These are phyloP conservation scores for Aspergillus awamori DNA, from an alignment of 2,329 filamentous ascomycete genomes.

Conservation along the genomic window DNA sequence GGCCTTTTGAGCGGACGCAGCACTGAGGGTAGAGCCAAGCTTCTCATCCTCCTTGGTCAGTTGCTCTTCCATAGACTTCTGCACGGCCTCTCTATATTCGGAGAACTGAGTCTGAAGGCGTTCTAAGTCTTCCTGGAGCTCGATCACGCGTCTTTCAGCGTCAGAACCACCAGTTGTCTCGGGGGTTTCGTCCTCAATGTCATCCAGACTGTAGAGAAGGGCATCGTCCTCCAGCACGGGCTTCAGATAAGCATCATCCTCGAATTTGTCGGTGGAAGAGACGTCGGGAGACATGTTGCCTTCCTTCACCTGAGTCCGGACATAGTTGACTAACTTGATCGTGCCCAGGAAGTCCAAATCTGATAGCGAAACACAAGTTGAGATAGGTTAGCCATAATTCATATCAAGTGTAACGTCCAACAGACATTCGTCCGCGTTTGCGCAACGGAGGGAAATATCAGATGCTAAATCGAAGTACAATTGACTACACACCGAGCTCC, in stretches of 20 bases:
- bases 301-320: slow-evolving; percentile 52
- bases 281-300: slow-evolving; percentile 56
- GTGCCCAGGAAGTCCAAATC: slow-evolving; percentile 72
- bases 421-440: slow-evolving; percentile 10
- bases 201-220: slow-evolving; percentile 83
- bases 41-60: slow-evolving; percentile 61
- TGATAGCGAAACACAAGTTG: slow-evolving; percentile 38
- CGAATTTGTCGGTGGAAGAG: slow-evolving; percentile 64
- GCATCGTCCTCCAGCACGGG: slow-evolving; percentile 89
- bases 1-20: slow-evolving; percentile 32
- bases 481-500: slow-evolving; percentile 47
- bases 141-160: slow-evolving; percentile 55
- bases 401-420: slow-evolving; percentile 9
- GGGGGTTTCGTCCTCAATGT: slow-evolving; percentile 57
- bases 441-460: slow-evolving; percentile 15
- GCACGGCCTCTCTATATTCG: slow-evolving; percentile 66
- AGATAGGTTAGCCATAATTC: slow-evolving; percentile 20
- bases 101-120: slow-evolving; percentile 64
- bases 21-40: slow-evolving; percentile 24
- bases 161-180: slow-evolving; percentile 33
- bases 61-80: slow-evolving; percentile 67
- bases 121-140: slow-evolving; percentile 65
- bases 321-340: slow-evolving; percentile 75
- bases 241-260: slow-evolving; percentile 79
- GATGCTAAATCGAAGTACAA: slow-evolving; percentile 14